Evolutionary conservation across 1,284 basidiomycete genomes (phyloP).

Genomic region (Malassezia sp.): DNA sequence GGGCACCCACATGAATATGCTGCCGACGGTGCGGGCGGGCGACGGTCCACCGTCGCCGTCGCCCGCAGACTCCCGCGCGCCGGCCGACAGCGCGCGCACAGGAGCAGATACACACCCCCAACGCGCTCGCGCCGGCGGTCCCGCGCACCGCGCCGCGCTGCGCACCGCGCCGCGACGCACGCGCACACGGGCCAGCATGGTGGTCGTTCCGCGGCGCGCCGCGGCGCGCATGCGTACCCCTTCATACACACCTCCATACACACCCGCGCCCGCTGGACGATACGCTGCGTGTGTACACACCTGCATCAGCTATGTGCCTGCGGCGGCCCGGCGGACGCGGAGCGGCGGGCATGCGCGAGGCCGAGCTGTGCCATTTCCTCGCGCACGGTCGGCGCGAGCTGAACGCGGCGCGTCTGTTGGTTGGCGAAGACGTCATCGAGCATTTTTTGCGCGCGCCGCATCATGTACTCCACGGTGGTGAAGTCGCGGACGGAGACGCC

Average conservation of each 20-base stretch:
- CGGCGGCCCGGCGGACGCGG: too few species aligned
- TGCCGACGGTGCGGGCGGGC: not conserved
- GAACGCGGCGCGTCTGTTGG: constrained; percentile 30
- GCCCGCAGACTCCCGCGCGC: too few species aligned
- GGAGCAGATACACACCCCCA: not conserved
- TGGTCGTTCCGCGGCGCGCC: too few species aligned
- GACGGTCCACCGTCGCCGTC: not conserved
- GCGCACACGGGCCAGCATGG: too few species aligned
- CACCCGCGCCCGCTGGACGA: too few species aligned
- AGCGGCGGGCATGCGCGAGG: too few species aligned
- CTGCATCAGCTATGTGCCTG: too few species aligned
- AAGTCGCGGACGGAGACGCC: constrained; percentile 35
- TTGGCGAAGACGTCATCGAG: constrained; percentile 36
- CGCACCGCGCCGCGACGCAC: too few species aligned
- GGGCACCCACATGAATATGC: constrained; percentile 50
- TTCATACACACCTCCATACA: too few species aligned
- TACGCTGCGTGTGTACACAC: too few species aligned
- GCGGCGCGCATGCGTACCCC: too few species aligned
- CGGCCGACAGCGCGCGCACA: not conserved
- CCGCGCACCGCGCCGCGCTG: too few species aligned
- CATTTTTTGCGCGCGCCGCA: constrained; percentile 29
- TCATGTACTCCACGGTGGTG: constrained; percentile 41
- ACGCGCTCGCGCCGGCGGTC: not conserved
- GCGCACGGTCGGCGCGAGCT: constrained; percentile 16
- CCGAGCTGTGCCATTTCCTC: constrained; percentile 13